Conservation (phyloP, 768 basidiomycete genomes). For the Cyclocybe cylindracea region DNA sequence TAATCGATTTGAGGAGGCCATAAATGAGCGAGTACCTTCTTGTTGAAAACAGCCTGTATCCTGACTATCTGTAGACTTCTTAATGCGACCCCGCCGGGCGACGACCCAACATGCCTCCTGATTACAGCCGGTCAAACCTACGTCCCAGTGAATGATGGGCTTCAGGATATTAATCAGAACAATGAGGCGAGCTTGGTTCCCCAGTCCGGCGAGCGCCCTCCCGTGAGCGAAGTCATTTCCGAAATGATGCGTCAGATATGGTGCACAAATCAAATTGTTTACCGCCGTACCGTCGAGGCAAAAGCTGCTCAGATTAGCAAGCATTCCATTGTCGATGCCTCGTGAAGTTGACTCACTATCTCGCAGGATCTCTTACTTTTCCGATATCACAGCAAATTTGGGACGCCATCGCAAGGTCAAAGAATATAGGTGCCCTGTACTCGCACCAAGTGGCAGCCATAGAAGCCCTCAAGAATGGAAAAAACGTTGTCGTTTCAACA, state of each 20-base stretch:
- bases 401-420: constrained; percentile 54
- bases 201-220: constrained; percentile 50
- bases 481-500: constrained; percentile 85
- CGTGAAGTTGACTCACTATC: background rate
- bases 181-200: constrained; percentile 28
- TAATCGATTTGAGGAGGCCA: constrained; percentile 58
- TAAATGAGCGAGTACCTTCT: constrained; percentile 57
- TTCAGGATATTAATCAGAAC: constrained; percentile 9
- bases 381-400: constrained; percentile 59
- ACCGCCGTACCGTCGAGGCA: constrained; percentile 53
- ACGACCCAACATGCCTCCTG: constrained; percentile 65
- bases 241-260: constrained; percentile 60
- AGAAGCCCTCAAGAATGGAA: constrained; percentile 53
- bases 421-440: constrained; percentile 68
- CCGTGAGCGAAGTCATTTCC: constrained; percentile 57
- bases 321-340: background rate
- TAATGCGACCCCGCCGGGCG: constrained; percentile 45
- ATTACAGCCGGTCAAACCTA: constrained; percentile 69
- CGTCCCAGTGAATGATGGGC: constrained; percentile 63
- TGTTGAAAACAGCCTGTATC: background rate
- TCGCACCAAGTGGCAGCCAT: constrained; percentile 74
- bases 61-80: constrained; percentile 50
- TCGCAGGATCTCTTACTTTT: constrained; percentile 47
- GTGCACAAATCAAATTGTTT: constrained; percentile 72
- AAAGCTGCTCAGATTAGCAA: constrained; percentile 43